Base-by-base conservation (phyloP, 2,329 filamentous ascomycete species). In the Sporothrix humicola region DNA sequence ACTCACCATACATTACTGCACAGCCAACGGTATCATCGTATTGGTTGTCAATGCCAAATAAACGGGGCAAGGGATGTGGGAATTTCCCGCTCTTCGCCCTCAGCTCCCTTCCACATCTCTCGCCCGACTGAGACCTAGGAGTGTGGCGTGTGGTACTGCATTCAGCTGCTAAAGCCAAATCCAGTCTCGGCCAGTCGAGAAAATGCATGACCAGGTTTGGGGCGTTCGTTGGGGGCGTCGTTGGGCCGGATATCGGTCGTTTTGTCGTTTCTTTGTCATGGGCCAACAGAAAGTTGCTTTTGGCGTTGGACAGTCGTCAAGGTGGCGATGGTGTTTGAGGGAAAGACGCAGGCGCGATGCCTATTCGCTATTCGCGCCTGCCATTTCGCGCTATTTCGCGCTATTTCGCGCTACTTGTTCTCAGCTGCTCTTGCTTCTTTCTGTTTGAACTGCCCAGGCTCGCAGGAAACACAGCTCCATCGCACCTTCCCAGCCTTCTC, bases 231-330 rank as follows among this genome's bases (percentile, higher is more conserved):
- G 13, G 8, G 52, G 20, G 52, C 52, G 52, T 26, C n/a, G 52
- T 56, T 56, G 52, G 23, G 52, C 10, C 12, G 20, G 31, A 37
- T 37, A 37, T 50, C 52, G 52, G 20, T n/a, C n/a, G 52, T 20
- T 15, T 15, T 20, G 23, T 46, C 6, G 20, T 17, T 23, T 17
- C 44, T 66, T 26, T 50, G 63, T 4, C 12, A 4, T 50, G 44
- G 63, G 26, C 63, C 63, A 63, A 66, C 63, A 7, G 31, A 12
- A 66, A 65, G 59, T 20, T 37, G 26, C 31, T 6, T 20, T 63
- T 65, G 20, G 52, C 8, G n/a, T 37, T 37, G 26, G 26, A 26
- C 13, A 15, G 26, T 26, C 2, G 31, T 37, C 31, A 37, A 23
- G 58, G 58, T 61, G 58, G 58, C 58, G 26, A 42, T 61, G 4